A percentile compares a stretch with the other conserved stretches of the same genome.
Evolutionary conservation across 1,284 basidiomycete genomes (phyloP).

Genomic region (Apiotrichum laibachii): DNA sequence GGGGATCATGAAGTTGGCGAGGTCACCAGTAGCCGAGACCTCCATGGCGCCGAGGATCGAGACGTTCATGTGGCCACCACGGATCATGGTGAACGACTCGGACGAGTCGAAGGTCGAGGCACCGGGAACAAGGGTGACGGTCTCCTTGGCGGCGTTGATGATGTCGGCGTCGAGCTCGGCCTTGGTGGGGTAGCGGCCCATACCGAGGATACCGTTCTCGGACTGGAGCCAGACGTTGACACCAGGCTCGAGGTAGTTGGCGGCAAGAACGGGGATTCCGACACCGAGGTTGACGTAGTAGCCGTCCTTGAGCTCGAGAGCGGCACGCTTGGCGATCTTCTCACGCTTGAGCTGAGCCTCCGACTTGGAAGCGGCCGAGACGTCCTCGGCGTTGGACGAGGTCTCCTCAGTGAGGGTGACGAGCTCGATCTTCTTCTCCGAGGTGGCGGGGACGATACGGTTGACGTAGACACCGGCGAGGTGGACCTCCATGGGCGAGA

Average conservation of each 20-base stretch:
- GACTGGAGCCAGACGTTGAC: constrained; percentile 90
- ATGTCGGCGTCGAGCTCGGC: constrained; percentile 89
- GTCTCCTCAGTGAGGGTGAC: constrained; percentile 54
- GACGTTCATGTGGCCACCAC: constrained; percentile 91
- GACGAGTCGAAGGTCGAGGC: constrained; percentile 74
- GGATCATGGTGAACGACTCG: constrained; percentile 81
- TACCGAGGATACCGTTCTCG: constrained; percentile 91
- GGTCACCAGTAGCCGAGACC: constrained; percentile 86
- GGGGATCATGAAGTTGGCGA: constrained; percentile 90
- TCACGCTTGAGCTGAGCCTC: constrained; percentile 55
- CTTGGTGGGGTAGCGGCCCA: constrained; percentile 89
- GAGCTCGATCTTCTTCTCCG: constrained; percentile 77
- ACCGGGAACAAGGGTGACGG: constrained; percentile 85
- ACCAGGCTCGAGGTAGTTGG: constrained; percentile 72
- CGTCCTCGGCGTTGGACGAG: constrained; percentile 17
- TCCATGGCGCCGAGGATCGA: constrained; percentile 89
- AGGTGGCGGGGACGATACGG: constrained; percentile 74
- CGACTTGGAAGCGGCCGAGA: constrained; percentile 13
- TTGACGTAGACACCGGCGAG: constrained; percentile 84
- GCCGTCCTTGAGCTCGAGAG: constrained; percentile 86
- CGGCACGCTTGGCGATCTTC: constrained; percentile 73
- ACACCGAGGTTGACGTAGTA: constrained; percentile 71
- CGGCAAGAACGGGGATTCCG: constrained; percentile 92
- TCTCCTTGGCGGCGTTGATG: constrained; percentile 96
- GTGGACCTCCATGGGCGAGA: constrained; percentile 77